phyloP scores from a whole-genome alignment of 306 rosid species.

The Vigna radiata region DNA sequence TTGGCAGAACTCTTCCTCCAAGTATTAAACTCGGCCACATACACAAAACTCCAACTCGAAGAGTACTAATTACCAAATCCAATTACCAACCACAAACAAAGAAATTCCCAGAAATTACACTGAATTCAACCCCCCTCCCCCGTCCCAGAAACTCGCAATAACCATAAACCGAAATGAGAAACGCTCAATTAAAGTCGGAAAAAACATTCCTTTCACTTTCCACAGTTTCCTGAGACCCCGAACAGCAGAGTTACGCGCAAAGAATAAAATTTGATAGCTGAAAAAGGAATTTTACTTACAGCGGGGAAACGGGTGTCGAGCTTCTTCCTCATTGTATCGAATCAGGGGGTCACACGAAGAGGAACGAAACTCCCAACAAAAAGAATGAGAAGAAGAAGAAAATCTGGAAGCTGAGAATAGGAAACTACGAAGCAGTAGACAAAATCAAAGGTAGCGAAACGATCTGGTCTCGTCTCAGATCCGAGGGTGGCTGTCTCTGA shows the following conservation, averaged over 20 bases:
- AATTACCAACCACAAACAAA: slow-evolving; percentile 10
- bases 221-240: slow-evolving; percentile 21
- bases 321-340: slow-evolving; percentile 90
- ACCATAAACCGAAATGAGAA: not conserved
- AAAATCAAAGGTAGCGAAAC: slow-evolving; percentile 49
- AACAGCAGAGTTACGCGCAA: slow-evolving; percentile 25
- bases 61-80: not conserved
- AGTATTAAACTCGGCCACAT: not conserved
- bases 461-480: slow-evolving; percentile 54
- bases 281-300: slow-evolving; percentile 55
- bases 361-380: slow-evolving; percentile 24
- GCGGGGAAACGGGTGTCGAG: slow-evolving; percentile 98
- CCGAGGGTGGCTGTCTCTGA: slow-evolving; percentile 53
- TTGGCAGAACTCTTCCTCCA: not conserved
- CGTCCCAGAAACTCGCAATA: slow-evolving; percentile 28
- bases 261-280: not conserved
- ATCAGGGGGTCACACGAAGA: slow-evolving; percentile 41
- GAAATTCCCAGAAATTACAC: not conserved
- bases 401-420: not conserved
- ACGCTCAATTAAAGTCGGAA: not conserved
- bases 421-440: slow-evolving; percentile 36
- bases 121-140: not conserved
- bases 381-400: not conserved
- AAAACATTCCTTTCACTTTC: not conserved
- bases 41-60: not conserved